Percentiles rank a stretch among this genome's conserved stretches.
Conservation (phyloP, 164 flowering plant genomes). For the Tetrastigma voinierianum region DNA sequence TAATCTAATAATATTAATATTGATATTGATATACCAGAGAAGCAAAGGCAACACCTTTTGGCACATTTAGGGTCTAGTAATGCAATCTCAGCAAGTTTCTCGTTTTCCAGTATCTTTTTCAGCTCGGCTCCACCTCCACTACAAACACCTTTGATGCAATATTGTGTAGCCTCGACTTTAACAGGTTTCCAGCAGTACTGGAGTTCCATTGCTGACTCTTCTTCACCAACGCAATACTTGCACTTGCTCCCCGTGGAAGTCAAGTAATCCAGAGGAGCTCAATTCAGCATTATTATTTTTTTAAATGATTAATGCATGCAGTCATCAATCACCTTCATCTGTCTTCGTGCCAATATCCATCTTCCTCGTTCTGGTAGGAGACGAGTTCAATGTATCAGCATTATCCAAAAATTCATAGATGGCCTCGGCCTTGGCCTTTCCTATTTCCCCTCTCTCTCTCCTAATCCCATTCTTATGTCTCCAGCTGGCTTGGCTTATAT, state of each 20-base stretch:
- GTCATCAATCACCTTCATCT: constrained; percentile 16
- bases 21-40: too few relatives aligned
- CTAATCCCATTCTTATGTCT: background rate
- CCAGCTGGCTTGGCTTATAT: constrained; percentile 8
- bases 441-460: constrained; percentile 13
- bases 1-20: background rate
- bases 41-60: constrained; percentile 44
- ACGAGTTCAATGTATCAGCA: constrained; percentile 11
- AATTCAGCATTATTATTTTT: too few relatives aligned
- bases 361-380: constrained; percentile 8
- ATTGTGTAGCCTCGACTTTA: constrained; percentile 32
- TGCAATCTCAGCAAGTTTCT: constrained; percentile 66
- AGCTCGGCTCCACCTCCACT: constrained; percentile 65
- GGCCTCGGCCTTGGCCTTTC: constrained; percentile 15
- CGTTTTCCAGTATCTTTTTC: constrained; percentile 66
- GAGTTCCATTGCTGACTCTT: constrained; percentile 9
- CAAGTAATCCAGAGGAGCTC: too few relatives aligned
- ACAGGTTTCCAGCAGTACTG: constrained; percentile 10
- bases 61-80: constrained; percentile 66
- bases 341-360: constrained; percentile 15
- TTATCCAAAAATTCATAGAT: constrained; percentile 22
- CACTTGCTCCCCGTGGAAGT: constrained; percentile 14
- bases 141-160: constrained; percentile 68
- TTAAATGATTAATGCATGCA: too few relatives aligned
- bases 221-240: too few relatives aligned